Base-by-base conservation (phyloP, 495 filamentous ascomycete genomes). In the Penicillium alfredii region DNA sequence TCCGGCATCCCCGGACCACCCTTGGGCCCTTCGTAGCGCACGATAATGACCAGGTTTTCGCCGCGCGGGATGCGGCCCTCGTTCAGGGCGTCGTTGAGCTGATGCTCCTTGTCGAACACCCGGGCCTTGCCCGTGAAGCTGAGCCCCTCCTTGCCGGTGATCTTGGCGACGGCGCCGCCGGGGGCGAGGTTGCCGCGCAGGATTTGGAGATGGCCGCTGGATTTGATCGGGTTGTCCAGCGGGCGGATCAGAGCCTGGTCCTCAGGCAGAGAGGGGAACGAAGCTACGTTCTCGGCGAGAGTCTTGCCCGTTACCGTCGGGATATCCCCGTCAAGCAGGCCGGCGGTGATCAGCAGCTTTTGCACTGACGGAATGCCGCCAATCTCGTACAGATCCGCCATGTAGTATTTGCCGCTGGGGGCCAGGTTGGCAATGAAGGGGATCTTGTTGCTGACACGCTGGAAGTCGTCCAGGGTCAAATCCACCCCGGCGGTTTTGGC, bases 1-100 rank as follows among this genome's bases (percentile, higher is more conserved):
- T 98, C 92, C n/a, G 92, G 92, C 92, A 98, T 98, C 10, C 92
- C 92, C 5, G 92, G 92, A 0, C 90, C 92, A 51, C 92, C 92
- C 56, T 86, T 88, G 4, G 92, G 92, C 1, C 92, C 92, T 58
- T 98, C 92, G 55, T 95, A 97, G 21, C 92, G 82, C 22, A 98
- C 90, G 12, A 96, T 78, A 25, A 95, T 67, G 8, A 96, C 92
- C n/a, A 94, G 72, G 50, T 93, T 93, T 50, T 88, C 82, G 17
- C 76, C 72, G 28, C 73, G 77, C 21, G 86, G 84, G 44, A 88
- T 88, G 34, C 74, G 53, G 19, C 85, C 83, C 25, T 70, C 69
- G 23, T 74, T 75, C 9, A 98, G 68, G 2, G 88, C 90, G 6
- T 71, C 64, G 59, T 92, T 79, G 23, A 98, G 80, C 41, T 77